Percentiles rank a stretch among this genome's conserved stretches.
Conservation (phyloP, 192 early-diverging fungal species). For the Podila minutissima region DNA sequence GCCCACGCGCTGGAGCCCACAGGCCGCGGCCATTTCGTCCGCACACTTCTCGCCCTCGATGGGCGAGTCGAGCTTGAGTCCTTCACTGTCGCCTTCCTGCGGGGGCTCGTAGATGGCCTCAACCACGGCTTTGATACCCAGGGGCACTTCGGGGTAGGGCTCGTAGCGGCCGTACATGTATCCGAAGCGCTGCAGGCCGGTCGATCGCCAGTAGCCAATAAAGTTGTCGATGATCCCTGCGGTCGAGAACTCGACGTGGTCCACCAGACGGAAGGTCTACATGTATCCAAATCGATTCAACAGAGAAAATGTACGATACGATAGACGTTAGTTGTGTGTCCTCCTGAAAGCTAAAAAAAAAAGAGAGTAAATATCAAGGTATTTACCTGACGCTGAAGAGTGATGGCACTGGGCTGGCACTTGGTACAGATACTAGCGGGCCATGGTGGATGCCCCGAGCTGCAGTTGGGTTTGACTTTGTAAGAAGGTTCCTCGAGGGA, state of each 20-base stretch:
- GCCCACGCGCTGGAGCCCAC: conserved; percentile 80
- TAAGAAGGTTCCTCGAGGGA: conserved; percentile 89
- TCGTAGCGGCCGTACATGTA: conserved; percentile 94
- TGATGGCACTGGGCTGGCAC: conserved; percentile 95
- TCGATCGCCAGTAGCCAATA: conserved; percentile 86
- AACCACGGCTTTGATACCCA: conserved; percentile 97
- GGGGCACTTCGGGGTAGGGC: conserved; percentile 87
- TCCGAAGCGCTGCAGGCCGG: conserved; percentile 93
- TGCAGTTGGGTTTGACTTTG: conserved; percentile 84
- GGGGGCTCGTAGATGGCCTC: conserved; percentile 94
- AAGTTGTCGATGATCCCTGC: conserved; percentile 83
- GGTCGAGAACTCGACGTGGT: conserved; percentile 95
- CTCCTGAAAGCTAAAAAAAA: background rate
- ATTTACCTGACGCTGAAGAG: conserved; percentile 79
- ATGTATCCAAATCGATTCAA: background rate
- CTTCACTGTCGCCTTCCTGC: conserved; percentile 83
- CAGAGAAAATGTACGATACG: background rate
- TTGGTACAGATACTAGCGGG: conserved; percentile 97
- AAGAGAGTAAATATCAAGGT: background rate
- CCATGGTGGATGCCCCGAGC: conserved; percentile 85
- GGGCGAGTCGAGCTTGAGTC: conserved; percentile 66
- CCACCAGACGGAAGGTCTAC: conserved; percentile 92
- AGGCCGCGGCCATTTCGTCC: conserved; percentile 68
- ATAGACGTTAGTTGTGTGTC: background rate
- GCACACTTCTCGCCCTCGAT: conserved; percentile 69